Evolutionary conservation across 345 rosid species (phyloP), one percentile per base, ranked within the genome.

Genomic region (Litchi chinensis): DNA sequence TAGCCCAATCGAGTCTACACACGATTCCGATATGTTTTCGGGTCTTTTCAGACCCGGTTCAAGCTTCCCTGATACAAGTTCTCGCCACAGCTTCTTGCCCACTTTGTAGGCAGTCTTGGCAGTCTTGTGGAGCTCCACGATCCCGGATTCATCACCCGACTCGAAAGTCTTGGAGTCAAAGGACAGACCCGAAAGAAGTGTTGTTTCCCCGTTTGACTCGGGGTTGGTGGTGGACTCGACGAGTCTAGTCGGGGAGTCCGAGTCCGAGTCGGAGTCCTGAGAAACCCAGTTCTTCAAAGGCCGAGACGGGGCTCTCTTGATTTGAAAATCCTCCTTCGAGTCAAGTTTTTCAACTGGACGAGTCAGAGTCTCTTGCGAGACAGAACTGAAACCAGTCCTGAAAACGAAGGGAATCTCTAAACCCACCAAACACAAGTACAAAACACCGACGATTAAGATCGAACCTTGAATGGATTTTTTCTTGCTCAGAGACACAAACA

Each of bases 361-460:
- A 41, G 91, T 59, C 4, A 88, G 64, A 59, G 89, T 69, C 44
- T 90, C 97, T 40, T 80, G 86, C 43, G 95, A 83, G 39, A 87
- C 74, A 22, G 91, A 79, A 59, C 77, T 74, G 46, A 89, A 75
- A 68, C 88, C 87, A n/a, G 93, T 80, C 40, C 78, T 83, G 85
- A 91, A 92, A 2, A 94, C 92, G 66, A 90, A 86, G 5, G 99
- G 99, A 79, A 96, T 89, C 82, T 94, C 97, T 7, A 94, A 76
- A 21, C 95, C 86, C 65, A 92, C 94, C 59, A 93, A 65, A 12
- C 93, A 57, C 2, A 93, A 52, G 52, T 94, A 96, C 54, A 93
- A 77, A 62, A 89, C 41, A 22, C 91, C 95, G 0, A 91, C 95
- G 0, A 91, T 71, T 28, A 79, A 85, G 68, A 93, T 83, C 66